Evolutionary conservation across 73 alveolate species (phyloP), one percentile per base, ranked within the genome.

Genomic region (Paramecium tetraurelia): DNA sequence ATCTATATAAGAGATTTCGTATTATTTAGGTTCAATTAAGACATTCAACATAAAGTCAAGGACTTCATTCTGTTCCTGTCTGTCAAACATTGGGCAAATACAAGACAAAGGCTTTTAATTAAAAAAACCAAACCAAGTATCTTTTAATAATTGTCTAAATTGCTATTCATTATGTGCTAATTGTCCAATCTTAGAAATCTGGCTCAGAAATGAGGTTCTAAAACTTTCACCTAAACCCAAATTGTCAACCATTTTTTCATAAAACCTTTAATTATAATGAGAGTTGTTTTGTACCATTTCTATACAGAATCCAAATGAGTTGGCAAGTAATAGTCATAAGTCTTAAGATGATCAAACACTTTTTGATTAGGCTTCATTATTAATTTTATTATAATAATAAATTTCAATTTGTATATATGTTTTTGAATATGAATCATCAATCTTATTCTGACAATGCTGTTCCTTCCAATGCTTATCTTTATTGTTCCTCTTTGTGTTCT

Each of bases 391-490:
- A 53, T n/a, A 48, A 12, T 12, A 48, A 40, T 40, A 40, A 14
- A 4, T 48, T 48, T 53, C 31, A 53, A 18, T 53, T 1, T 53
- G 11, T 16, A n/a, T 53, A 53, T 18, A 53, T 53, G 9, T 53
- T 4, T 53, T n/a, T 53, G 69, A 53, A 53, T 53, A 18, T n/a
- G 11, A n/a, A 53, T 53, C 69, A 53, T 53, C 5, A 53, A 53
- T 53, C 69, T 53, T 63, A 63, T 63, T 63, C 84, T 27, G 20
- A 63, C 1, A 63, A 4, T 7, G 77, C 22, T 27, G 86, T 72
- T 72, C 86, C 86, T 40, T 72, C 86, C 5, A 72, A 43, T 8
- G 86, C 86, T 38, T 72, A 3, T 72, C 59, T 40, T 38, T 16
- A 21, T 36, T 33, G 36, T 72, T 72, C 86, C 31, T 72, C 86